phyloP scores from a whole-genome alignment of 2,329 filamentous ascomycete species.

The Cucurbitaria berberidis region DNA sequence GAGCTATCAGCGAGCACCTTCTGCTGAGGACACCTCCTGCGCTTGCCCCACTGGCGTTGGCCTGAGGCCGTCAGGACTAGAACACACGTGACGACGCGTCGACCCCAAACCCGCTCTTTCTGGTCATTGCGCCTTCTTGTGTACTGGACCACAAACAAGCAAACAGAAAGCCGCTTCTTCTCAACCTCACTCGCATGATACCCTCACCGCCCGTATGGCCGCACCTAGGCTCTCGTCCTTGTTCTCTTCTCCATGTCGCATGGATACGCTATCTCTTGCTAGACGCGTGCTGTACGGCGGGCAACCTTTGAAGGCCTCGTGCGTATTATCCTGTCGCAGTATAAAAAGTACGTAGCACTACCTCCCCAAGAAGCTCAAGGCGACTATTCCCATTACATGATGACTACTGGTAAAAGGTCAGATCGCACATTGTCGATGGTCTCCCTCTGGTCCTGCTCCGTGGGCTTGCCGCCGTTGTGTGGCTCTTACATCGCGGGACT shows the following conservation, averaged over 20 bases:
- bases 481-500: slow-evolving; percentile 7
- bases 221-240: background rate
- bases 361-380: background rate
- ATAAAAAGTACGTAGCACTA: slow-evolving; percentile 9
- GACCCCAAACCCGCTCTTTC: background rate
- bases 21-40: slow-evolving; percentile 22
- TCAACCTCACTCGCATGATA: background rate
- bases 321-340: background rate
- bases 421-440: slow-evolving; percentile 35
- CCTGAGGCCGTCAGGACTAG: slow-evolving; percentile 1
- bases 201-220: background rate
- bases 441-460: slow-evolving; percentile 15
- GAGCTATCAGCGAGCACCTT: slow-evolving; percentile 5
- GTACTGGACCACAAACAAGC: background rate
- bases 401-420: slow-evolving; percentile 46
- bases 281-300: background rate
- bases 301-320: background rate
- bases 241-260: background rate
- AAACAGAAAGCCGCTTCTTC: background rate
- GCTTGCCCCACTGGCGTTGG: slow-evolving; percentile 18
- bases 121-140: background rate
- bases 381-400: slow-evolving; percentile 14
- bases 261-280: background rate
- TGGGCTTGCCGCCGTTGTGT: background rate
- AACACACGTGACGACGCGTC: slow-evolving; percentile 21